Conservation (phyloP, 2,329 filamentous ascomycete species). For the Arthroderma uncinatum region DNA sequence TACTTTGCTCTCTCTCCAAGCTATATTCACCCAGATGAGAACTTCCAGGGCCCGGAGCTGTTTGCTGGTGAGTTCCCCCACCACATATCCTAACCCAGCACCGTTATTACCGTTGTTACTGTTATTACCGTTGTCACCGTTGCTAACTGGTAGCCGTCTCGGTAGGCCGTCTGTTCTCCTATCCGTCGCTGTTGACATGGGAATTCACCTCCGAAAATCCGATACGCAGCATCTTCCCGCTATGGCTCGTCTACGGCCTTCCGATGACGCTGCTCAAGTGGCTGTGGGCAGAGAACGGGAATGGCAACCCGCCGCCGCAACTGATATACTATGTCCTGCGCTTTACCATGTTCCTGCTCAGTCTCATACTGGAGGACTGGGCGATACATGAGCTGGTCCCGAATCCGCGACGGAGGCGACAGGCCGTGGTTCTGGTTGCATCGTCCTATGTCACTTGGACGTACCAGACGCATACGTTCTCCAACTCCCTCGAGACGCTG, state of each 20-base stretch:
- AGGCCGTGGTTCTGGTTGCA: constrained; percentile 72
- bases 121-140: too few species aligned
- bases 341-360: constrained; percentile 83
- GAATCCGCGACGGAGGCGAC: constrained; percentile 57
- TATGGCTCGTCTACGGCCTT: constrained; percentile 91
- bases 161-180: constrained; percentile 80
- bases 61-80: constrained; percentile 63
- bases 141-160: neutral
- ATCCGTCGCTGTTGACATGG: constrained; percentile 84
- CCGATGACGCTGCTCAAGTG: constrained; percentile 88
- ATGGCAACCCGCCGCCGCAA: constrained; percentile 64
- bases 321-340: constrained; percentile 83
- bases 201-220: constrained; percentile 83
- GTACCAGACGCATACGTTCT: constrained; percentile 96
- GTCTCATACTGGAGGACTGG: constrained; percentile 97
- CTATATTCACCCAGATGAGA: constrained; percentile 96
- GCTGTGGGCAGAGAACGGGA: constrained; percentile 77
- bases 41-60: constrained; percentile 96
- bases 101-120: too few species aligned
- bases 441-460: constrained; percentile 99
- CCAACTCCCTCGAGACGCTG: constrained; percentile 90
- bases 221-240: constrained; percentile 87
- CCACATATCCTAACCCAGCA: neutral
- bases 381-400: constrained; percentile 83
- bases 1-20: constrained; percentile 92